phyloP scores from a whole-genome alignment of 331 rosid genomes.

The Acacia pycnantha region DNA sequence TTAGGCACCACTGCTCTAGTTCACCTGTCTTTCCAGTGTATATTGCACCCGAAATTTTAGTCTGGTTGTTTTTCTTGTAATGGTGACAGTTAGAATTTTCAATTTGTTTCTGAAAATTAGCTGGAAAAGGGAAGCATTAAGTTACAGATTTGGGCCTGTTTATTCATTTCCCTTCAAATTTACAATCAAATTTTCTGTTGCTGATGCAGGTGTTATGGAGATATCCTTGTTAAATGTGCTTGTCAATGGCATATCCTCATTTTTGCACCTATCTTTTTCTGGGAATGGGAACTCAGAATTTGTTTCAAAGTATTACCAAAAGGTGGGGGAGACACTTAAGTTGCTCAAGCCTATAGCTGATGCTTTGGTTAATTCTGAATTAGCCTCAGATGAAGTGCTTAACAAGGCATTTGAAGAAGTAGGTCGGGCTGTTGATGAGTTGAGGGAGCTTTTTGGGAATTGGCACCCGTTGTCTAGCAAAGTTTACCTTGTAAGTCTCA shows the following conservation, averaged over 20 bases:
- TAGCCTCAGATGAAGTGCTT: constrained; percentile 65
- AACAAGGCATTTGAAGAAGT: constrained; percentile 66
- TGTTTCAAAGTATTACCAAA: constrained; percentile 66
- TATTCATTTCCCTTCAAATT: constrained; percentile 19
- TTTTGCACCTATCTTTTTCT: constrained; percentile 58
- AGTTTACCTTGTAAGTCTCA: constrained; percentile 84
- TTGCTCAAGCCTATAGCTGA: constrained; percentile 78
- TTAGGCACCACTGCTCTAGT: background rate
- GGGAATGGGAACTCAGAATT: constrained; percentile 66
- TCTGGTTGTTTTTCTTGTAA: background rate
- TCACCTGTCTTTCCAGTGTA: background rate
- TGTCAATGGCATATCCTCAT: constrained; percentile 68
- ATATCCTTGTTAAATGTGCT: constrained; percentile 71
- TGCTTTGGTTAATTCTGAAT: constrained; percentile 62
- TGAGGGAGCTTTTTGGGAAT: constrained; percentile 68
- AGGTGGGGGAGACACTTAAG: constrained; percentile 73
- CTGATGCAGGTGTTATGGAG: constrained; percentile 88
- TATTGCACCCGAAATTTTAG: background rate
- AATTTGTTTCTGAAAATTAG: constrained; percentile 19
- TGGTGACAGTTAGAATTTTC: constrained; percentile 11
- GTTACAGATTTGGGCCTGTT: constrained; percentile 9
- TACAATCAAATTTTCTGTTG: constrained; percentile 17
- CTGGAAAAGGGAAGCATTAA: constrained; percentile 10
- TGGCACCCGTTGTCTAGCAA: constrained; percentile 91
- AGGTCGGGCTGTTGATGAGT: constrained; percentile 61